Evolutionary conservation across 2,329 filamentous ascomycete genomes (phyloP), one percentile per base, ranked within the genome.

Genomic region (Aureobasidium subglaciale): DNA sequence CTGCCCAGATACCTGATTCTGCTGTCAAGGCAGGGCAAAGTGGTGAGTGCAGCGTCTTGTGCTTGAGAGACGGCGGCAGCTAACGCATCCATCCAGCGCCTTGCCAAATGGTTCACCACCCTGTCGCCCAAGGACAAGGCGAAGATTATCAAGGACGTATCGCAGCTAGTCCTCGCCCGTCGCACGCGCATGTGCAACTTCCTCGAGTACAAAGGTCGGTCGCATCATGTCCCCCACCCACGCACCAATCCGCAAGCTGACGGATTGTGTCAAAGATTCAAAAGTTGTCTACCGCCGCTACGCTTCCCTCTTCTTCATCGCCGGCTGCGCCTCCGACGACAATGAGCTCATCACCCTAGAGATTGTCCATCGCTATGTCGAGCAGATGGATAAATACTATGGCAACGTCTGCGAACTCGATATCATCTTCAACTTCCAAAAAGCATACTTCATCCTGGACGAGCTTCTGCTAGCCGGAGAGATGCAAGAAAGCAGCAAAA

Each of bases 361-460:
- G 73, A 90, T 99, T 69, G 95, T 99, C 67, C 93, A 99, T 73
- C 90, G 93, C 74, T 99, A 99, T 71, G 93, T 99, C 69, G 93
- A 99, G 74, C 93, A 99, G 76, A 99, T 99, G 93, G 93, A 99
- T 80, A 99, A 99, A 73, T 99, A 99, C 78, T 99, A 97, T 73
- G 93, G 93, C 73, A 99, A 99, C 72, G 93, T 99, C 58, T 99
- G 93, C 84, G 93, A 99, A 77, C 83, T 99, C 62, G 91, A 97
- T 72, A 96, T 97, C 74, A 99, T 99, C 72, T 99, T 99, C 82
- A 97, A 96, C 71, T 99, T 99, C 73, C 95, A 96, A 65, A 99
- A 99, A 74, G 93, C 93, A 58, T 99, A 99, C 74, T 99, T 97
- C 74, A 99, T 99, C 64, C 83, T 99, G 43, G 93, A 99, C 70